Conservation (phyloP, 2,329 filamentous ascomycete genomes). For the Alternaria metachromatica region DNA sequence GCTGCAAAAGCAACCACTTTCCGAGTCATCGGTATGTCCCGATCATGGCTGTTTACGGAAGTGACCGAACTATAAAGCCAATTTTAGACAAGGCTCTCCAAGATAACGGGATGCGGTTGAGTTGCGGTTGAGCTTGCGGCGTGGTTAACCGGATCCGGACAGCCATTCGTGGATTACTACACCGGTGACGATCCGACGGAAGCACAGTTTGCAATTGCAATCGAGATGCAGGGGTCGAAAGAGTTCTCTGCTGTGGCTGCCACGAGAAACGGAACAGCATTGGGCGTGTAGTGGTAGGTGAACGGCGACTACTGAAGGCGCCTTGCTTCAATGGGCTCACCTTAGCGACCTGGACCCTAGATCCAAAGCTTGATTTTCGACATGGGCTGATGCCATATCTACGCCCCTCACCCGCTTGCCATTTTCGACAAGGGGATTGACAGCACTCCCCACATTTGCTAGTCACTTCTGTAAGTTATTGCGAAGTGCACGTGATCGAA, state of each 20-base stretch:
- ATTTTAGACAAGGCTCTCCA: not conserved
- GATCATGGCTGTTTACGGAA: constrained; percentile 10
- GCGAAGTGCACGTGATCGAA: constrained; percentile 33
- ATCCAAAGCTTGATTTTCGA: constrained; percentile 17
- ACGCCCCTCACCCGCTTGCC: constrained; percentile 20
- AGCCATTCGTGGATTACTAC: not conserved
- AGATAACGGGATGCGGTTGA: not conserved
- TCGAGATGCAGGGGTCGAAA: constrained; percentile 5
- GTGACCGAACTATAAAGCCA: not conserved
- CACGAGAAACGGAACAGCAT: constrained; percentile 27
- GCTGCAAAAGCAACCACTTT: constrained; percentile 23
- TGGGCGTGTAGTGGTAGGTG: constrained; percentile 17
- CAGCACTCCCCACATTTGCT: constrained; percentile 18
- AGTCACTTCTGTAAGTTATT: constrained; percentile 23
- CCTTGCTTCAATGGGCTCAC: constrained; percentile 17
- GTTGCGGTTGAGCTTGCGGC: not conserved
- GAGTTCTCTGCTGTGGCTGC: constrained; percentile 22
- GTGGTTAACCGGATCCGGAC: not conserved
- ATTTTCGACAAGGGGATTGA: constrained; percentile 11
- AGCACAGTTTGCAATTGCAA: not conserved
- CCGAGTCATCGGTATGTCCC: constrained; percentile 27
- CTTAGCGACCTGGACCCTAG: constrained; percentile 28
- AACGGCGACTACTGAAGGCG: constrained; percentile 21
- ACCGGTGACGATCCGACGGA: not conserved
- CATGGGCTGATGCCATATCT: constrained; percentile 19